phyloP scores from a whole-genome alignment of 2,329 filamentous ascomycete species.

The Ramichloridium luteum region DNA sequence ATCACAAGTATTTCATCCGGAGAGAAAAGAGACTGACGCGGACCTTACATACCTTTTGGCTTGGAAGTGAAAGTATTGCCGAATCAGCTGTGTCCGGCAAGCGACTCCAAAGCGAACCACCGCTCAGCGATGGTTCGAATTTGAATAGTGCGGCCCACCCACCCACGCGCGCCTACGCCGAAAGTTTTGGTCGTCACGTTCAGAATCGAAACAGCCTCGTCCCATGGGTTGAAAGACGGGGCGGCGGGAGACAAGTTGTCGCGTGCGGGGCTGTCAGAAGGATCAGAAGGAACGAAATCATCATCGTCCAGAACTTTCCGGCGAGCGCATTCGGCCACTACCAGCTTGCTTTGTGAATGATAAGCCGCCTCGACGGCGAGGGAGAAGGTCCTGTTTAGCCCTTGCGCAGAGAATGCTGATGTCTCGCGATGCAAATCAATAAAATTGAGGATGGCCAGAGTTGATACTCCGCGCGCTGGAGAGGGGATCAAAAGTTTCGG shows the following conservation, averaged over 20 bases:
- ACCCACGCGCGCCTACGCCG: slow-evolving; percentile 28
- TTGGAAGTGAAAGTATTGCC: not conserved
- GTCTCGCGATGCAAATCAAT: slow-evolving; percentile 54
- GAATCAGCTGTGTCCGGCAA: slow-evolving; percentile 2
- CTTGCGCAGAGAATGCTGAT: slow-evolving; percentile 65
- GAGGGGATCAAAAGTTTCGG: slow-evolving; percentile 5
- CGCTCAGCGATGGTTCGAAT: slow-evolving; percentile 30
- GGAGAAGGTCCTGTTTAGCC: slow-evolving; percentile 51
- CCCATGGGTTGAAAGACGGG: slow-evolving; percentile 35
- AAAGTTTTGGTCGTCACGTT: slow-evolving; percentile 34
- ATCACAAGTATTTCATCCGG: slow-evolving; percentile 17
- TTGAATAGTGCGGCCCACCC: slow-evolving; percentile 38
- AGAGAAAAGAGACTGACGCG: slow-evolving; percentile 2
- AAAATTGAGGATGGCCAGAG: slow-evolving; percentile 53
- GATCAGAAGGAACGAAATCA: too few relatives aligned
- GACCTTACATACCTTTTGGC: not conserved
- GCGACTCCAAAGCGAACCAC: slow-evolving; percentile 29
- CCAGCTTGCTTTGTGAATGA: slow-evolving; percentile 23
- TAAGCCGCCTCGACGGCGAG: slow-evolving; percentile 49
- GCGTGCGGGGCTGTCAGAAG: too few relatives aligned
- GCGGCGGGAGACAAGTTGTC: too few relatives aligned
- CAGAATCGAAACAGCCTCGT: slow-evolving; percentile 35
- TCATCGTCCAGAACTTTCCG: too few relatives aligned
- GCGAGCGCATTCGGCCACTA: slow-evolving; percentile 36
- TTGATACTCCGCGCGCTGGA: slow-evolving; percentile 25